A percentile compares a stretch with the other conserved stretches of the same genome.
These are phyloP conservation scores for Exutisphaerella laricina DNA, from an alignment of 2,329 filamentous ascomycete genomes.

Conservation along the genomic window DNA sequence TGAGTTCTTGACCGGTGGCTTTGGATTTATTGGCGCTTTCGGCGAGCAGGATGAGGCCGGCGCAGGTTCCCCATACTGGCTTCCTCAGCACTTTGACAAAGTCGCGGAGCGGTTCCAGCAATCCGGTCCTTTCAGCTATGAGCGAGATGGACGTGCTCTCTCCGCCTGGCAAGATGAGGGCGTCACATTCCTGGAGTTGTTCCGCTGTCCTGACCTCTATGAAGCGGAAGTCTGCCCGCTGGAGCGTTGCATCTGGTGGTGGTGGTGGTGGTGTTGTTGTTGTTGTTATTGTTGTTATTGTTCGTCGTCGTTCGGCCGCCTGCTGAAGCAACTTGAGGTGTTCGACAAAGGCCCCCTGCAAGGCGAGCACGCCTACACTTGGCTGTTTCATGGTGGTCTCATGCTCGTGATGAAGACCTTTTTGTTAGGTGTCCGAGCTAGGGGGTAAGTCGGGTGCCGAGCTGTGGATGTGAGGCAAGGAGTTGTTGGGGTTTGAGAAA, in stretches of 20 bases:
- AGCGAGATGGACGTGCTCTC: constrained; percentile 93
- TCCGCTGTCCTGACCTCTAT: constrained; percentile 71
- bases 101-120: constrained; percentile 76
- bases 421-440: too few relatives aligned
- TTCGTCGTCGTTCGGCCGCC: constrained; percentile 45
- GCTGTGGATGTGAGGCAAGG: too few relatives aligned
- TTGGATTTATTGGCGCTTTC: constrained; percentile 85
- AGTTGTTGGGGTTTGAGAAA: too few relatives aligned
- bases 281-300: not conserved
- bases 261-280: not conserved
- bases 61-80: constrained; percentile 94
- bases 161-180: constrained; percentile 83
- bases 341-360: constrained; percentile 91
- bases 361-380: constrained; percentile 61
- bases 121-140: constrained; percentile 71
- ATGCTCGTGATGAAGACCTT: not conserved
- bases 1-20: constrained; percentile 83
- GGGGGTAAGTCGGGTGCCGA: too few relatives aligned
- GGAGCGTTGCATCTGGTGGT: not conserved
- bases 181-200: constrained; percentile 69
- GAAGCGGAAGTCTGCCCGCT: constrained; percentile 60
- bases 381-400: constrained; percentile 27
- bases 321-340: constrained; percentile 70
- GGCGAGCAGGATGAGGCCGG: constrained; percentile 84
- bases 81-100: constrained; percentile 84